Percentiles rank a stretch among this genome's conserved stretches.
Conservation (phyloP, 2,329 filamentous ascomycete genomes). For the Cercospora beticola region DNA sequence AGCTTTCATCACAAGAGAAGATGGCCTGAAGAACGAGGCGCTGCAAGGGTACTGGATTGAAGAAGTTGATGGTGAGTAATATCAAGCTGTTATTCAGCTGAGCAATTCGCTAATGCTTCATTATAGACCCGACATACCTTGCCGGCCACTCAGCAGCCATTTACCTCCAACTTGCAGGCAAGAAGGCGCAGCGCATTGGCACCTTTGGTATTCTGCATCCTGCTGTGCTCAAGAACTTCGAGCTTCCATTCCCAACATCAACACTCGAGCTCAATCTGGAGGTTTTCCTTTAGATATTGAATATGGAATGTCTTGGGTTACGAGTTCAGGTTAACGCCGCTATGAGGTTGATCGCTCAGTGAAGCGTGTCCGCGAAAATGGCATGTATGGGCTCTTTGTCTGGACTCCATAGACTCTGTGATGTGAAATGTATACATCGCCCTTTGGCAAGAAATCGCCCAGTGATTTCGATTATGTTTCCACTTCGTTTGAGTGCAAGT, state of each 20-base stretch:
- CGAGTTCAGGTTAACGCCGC: background rate
- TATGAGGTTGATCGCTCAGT: background rate
- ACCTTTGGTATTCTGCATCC: slow-evolving; percentile 94
- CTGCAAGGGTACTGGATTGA: slow-evolving; percentile 80
- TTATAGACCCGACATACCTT: slow-evolving; percentile 79
- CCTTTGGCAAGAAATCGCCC: background rate
- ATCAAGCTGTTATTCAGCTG: background rate
- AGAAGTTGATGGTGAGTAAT: slow-evolving; percentile 71
- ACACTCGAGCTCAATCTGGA: slow-evolving; percentile 94
- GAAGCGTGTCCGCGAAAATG: background rate
- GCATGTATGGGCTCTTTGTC: background rate
- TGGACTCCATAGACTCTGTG: background rate
- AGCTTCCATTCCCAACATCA: slow-evolving; percentile 89
- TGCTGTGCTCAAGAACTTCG: slow-evolving; percentile 87
- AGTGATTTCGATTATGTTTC: background rate
- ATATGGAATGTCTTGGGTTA: background rate
- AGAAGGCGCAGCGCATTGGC: slow-evolving; percentile 73
- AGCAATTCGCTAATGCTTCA: slow-evolving; percentile 15
- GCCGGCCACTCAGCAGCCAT: slow-evolving; percentile 84
- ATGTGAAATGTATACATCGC: background rate
- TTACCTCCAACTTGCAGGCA: slow-evolving; percentile 68
- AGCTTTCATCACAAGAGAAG: slow-evolving; percentile 74
- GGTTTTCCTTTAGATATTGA: slow-evolving; percentile 69
- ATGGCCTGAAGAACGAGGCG: slow-evolving; percentile 58
- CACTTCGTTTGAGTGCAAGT: background rate